Evolutionary conservation across 306 rosid species (phyloP).

Genomic region (Mimosa pudica): DNA sequence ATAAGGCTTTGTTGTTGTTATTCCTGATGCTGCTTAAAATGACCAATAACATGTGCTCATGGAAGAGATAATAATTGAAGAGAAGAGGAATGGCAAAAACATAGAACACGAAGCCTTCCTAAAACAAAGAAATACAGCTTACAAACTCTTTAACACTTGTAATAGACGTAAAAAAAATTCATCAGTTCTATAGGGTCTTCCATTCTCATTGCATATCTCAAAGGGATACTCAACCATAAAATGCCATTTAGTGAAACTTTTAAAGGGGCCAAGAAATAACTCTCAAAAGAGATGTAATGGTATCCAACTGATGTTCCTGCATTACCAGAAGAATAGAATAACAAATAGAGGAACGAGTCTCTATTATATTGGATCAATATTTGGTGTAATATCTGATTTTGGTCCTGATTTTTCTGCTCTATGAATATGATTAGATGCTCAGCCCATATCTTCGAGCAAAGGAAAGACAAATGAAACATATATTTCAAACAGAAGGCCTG

Average conservation of each 20-base stretch:
- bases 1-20: too few species aligned
- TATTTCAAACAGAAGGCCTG: slow-evolving; percentile 63
- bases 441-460: slow-evolving; percentile 30
- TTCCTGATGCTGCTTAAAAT: not conserved
- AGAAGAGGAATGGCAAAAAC: not conserved
- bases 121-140: not conserved
- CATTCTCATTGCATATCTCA: not conserved
- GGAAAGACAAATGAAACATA: slow-evolving; percentile 29
- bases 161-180: too few species aligned
- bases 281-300: not conserved
- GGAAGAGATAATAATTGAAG: not conserved
- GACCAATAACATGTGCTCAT: not conserved
- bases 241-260: not conserved
- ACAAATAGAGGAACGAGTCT: not conserved
- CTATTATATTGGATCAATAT: slow-evolving; percentile 24
- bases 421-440: slow-evolving; percentile 39
- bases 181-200: not conserved
- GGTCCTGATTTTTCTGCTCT: not conserved
- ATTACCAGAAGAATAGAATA: not conserved
- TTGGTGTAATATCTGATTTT: slow-evolving; percentile 28
- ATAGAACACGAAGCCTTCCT: not conserved
- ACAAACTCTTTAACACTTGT: not conserved
- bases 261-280: not conserved
- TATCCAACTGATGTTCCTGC: slow-evolving; percentile 1
- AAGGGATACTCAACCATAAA: not conserved